Base-by-base conservation (phyloP, 345 rosid species). In the Mangifera indica region DNA sequence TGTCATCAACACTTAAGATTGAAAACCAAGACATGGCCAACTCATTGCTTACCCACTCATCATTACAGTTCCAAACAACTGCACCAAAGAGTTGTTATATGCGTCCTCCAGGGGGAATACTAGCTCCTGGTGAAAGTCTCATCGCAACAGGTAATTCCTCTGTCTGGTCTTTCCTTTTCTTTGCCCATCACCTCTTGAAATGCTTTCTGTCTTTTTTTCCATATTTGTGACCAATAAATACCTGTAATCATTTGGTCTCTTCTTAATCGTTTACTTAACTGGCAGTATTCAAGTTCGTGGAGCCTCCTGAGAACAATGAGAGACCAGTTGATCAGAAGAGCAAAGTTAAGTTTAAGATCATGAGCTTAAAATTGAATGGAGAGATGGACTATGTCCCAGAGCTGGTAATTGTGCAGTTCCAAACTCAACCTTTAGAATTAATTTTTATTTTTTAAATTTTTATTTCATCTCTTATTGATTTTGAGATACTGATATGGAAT, bases 281-380 rank as follows among this genome's bases (percentile, higher is more conserved):
- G 53, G 37, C 83, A 90, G 96, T 90, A 10, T 90, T 90, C 85
- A 90, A 90, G 78, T 90, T 90, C 76, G 96, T 90, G 74, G 96
- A 90, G 81, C 86, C 74, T 18, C 93, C 89, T 5, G 96, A 90
- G 80, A 88, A 79, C 24, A 84, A 84, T 57, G 93, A 84, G 81
- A 85, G 81, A 60, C 85, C 89, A 53, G 68, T 72, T 49, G 87
- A 79, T n/a, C 89, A 84, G 80, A 88, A 85, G 77, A 82, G 83
- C 84, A 81, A 62, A 72, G 92, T 84, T 66, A 90, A 90, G 78
- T 88, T 90, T 79, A 90, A 90, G 80, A 90, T 90, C 67, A 78
- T 86, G 91, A 90, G 96, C 79, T 71, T 90, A 76, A 90, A 88
- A 84, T 85, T 88, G 67, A 83, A 86, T 74, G 89, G 82, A 58